These are phyloP conservation scores for Neurospora terricola DNA, from an alignment of 495 filamentous ascomycete genomes.

Conservation along the genomic window DNA sequence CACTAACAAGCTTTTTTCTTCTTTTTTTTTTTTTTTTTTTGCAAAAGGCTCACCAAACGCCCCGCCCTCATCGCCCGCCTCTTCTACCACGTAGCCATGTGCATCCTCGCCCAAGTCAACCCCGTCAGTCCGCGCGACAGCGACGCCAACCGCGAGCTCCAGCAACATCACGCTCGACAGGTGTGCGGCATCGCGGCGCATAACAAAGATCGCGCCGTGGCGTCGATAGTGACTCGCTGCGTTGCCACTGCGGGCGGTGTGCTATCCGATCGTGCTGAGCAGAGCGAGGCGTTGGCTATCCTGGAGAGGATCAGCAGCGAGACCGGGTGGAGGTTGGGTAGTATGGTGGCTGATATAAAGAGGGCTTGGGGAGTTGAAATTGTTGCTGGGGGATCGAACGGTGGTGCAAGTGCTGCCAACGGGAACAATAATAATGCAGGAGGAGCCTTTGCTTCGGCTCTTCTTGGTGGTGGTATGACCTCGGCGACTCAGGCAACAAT, in stretches of 20 bases:
- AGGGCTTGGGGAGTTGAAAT: constrained; percentile 47
- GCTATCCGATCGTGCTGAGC: constrained; percentile 57
- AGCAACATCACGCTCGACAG: constrained; percentile 62
- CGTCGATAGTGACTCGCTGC: constrained; percentile 65
- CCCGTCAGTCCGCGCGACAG: constrained; percentile 44
- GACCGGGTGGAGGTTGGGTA: constrained; percentile 67
- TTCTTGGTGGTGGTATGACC: neutral
- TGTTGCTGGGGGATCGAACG: neutral
- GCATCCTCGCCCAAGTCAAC: constrained; percentile 70
- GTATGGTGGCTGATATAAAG: constrained; percentile 58
- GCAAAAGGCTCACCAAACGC: constrained; percentile 65
- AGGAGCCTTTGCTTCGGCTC: constrained; percentile 1
- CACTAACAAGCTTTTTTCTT: constrained; percentile 10
- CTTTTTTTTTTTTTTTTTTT: no score
- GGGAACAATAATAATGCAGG: neutral
- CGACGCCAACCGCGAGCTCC: constrained; percentile 58
- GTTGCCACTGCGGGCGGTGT: constrained; percentile 72
- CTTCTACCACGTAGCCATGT: constrained; percentile 84
- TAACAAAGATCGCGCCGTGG: constrained; percentile 68
- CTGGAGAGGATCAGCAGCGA: constrained; percentile 64
- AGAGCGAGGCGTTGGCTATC: constrained; percentile 73
- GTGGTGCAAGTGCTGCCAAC: neutral
- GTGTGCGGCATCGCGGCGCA: constrained; percentile 85
- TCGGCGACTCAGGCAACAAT: neutral
- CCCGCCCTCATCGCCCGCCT: constrained; percentile 71